A percentile compares a stretch with the other conserved stretches of the same genome.
Evolutionary conservation across 2,329 filamentous ascomycete genomes (phyloP).

Genomic region (Drechslerella coelobrocha): DNA sequence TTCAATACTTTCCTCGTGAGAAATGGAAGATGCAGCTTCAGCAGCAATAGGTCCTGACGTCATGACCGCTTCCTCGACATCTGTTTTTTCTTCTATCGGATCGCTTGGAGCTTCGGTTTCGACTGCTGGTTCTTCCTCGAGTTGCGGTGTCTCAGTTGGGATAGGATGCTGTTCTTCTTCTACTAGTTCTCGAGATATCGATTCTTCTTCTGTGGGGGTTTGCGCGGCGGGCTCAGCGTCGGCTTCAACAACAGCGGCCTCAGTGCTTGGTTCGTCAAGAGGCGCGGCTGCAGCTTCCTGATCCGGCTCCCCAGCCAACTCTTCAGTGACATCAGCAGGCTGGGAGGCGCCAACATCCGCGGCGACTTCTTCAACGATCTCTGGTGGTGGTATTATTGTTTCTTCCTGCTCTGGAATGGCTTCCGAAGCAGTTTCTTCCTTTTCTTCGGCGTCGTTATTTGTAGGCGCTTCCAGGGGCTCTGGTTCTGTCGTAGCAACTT

Average conservation of each 20-base stretch:
- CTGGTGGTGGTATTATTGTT: background rate
- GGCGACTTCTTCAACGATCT: background rate
- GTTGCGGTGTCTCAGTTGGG: background rate
- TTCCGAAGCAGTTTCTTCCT: background rate
- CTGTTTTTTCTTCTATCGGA: slow-evolving; percentile 1
- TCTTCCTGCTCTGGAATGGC: slow-evolving; percentile 4
- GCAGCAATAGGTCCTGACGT: background rate
- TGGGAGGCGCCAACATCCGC: background rate
- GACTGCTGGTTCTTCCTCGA: background rate
- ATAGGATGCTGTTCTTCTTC: background rate
- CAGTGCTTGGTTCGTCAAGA: background rate
- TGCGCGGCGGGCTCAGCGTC: background rate
- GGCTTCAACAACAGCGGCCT: background rate
- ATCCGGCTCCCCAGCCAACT: background rate
- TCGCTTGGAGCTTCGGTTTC: slow-evolving; percentile 10
- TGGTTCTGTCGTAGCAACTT: background rate
- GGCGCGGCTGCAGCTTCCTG: background rate
- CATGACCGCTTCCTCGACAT: slow-evolving; percentile 6
- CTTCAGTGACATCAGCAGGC: background rate
- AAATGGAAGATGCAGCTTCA: background rate
- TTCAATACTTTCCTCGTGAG: background rate
- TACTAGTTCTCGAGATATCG: background rate
- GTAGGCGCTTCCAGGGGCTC: background rate
- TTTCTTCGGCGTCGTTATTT: background rate
- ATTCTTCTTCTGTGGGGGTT: background rate